phyloP scores from a whole-genome alignment of 345 rosid species.

The Jatropha curcas region DNA sequence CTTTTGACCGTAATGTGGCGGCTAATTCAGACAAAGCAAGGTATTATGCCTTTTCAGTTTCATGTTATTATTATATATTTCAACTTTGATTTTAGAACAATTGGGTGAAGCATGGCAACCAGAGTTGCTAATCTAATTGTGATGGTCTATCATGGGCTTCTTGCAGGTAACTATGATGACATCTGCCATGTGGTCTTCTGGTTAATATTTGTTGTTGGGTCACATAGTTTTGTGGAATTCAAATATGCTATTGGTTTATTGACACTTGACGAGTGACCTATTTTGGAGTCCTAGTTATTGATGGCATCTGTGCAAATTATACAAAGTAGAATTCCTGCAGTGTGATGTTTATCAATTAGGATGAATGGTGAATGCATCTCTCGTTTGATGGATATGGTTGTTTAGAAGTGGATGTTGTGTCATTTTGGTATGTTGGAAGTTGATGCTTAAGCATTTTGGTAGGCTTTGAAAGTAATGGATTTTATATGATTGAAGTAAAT shows the following conservation, averaged over 20 bases:
- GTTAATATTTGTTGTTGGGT: conserved; percentile 32
- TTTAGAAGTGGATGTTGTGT: conserved; percentile 9
- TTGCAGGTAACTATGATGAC: conserved; percentile 52
- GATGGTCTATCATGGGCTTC: conserved; percentile 7
- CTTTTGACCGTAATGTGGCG: conserved; percentile 43
- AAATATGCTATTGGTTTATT: conserved; percentile 17
- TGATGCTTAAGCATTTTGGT: background rate
- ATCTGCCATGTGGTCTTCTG: conserved; percentile 32
- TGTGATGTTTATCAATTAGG: conserved; percentile 16
- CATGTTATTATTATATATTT: background rate
- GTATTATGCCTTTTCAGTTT: conserved; percentile 33
- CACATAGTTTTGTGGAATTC: conserved; percentile 26
- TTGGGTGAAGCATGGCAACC: background rate
- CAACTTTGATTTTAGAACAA: background rate
- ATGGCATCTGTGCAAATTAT: conserved; percentile 14
- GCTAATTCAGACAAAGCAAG: conserved; percentile 56
- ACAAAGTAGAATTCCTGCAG: conserved; percentile 24
- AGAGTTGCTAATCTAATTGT: conserved; percentile 4
- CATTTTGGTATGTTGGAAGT: conserved; percentile 15
- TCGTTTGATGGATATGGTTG: conserved; percentile 15
- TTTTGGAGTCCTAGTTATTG: conserved; percentile 17
- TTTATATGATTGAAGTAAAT: background rate
- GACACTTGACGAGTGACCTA: conserved; percentile 25
- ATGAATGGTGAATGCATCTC: background rate
- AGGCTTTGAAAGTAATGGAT: conserved; percentile 15